Conservation (phyloP, 805 yeast genomes). For the Scheffersomyces stipitis region DNA sequence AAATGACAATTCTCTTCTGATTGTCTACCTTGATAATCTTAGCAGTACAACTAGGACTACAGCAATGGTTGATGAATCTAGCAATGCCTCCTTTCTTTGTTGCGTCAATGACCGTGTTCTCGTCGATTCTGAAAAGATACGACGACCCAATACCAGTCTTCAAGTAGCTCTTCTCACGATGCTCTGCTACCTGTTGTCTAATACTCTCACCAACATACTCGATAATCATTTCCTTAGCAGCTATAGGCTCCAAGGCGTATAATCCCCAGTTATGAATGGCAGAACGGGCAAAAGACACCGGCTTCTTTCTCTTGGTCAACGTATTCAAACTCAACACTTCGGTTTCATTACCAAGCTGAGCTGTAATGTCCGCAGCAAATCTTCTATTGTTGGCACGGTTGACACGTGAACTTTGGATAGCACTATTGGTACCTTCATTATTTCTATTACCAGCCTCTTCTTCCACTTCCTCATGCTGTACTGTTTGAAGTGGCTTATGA, state of each 20-base stretch:
- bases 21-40: slow-evolving; percentile 95
- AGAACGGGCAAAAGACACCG: slow-evolving; percentile 94
- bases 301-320: slow-evolving; percentile 84
- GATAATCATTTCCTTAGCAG: slow-evolving; percentile 95
- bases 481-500: slow-evolving; percentile 69
- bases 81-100: slow-evolving; percentile 98
- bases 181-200: slow-evolving; percentile 91
- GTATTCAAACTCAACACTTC: slow-evolving; percentile 84
- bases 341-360: slow-evolving; percentile 78
- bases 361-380: slow-evolving; percentile 84
- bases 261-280: slow-evolving; percentile 99
- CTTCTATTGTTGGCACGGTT: slow-evolving; percentile 86
- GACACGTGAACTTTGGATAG: slow-evolving; percentile 71
- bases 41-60: slow-evolving; percentile 97
- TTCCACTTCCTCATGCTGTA: slow-evolving; percentile 63
- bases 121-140: slow-evolving; percentile 88
- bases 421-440: slow-evolving; percentile 21
- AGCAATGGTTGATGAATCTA: slow-evolving; percentile 93
- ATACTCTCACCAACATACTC: slow-evolving; percentile 97
- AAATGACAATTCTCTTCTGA: slow-evolving; percentile 87
- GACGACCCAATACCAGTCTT: slow-evolving; percentile 95
- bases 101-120: slow-evolving; percentile 93
- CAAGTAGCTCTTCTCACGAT: slow-evolving; percentile 81
- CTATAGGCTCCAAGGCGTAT: slow-evolving; percentile 92
- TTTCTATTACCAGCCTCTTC: slow-evolving; percentile 19